These are phyloP conservation scores for Exophiala sp. DNA, from an alignment of 2,329 filamentous ascomycete species.

Conservation along the genomic window DNA sequence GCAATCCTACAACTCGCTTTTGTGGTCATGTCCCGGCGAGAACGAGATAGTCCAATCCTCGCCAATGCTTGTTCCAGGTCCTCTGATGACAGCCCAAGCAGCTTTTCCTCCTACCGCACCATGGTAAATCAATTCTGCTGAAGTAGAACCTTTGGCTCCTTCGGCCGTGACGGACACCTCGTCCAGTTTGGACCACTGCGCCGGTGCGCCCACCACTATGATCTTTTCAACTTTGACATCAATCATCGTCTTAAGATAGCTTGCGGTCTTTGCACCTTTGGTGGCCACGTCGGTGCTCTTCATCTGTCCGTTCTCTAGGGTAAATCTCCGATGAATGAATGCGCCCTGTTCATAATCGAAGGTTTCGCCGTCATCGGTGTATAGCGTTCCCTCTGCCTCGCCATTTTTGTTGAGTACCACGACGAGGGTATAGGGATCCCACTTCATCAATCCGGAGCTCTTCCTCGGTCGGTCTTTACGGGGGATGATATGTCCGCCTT, in stretches of 20 bases:
- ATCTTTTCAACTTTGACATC: conserved; percentile 79
- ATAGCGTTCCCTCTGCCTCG: conserved; percentile 76
- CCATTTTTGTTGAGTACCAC: conserved; percentile 66
- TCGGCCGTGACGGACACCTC: conserved; percentile 51
- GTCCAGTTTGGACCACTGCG: conserved; percentile 64
- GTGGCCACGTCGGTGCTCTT: conserved; percentile 64
- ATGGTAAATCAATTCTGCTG: conserved; percentile 61
- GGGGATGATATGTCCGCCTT: conserved; percentile 85
- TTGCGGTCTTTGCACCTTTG: conserved; percentile 61
- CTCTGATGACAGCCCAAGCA: conserved; percentile 61
- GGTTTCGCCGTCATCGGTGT: conserved; percentile 89
- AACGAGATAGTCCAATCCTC: conserved; percentile 64
- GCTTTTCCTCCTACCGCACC: conserved; percentile 53
- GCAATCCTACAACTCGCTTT: conserved; percentile 22
- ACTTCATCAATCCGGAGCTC: conserved; percentile 84
- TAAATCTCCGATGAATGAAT: conserved; percentile 82
- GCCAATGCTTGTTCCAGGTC: conserved; percentile 60
- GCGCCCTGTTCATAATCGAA: conserved; percentile 84
- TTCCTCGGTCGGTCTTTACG: conserved; percentile 84
- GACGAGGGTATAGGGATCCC: conserved; percentile 91
- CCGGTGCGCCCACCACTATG: conserved; percentile 74
- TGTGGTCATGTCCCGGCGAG: conserved; percentile 20
- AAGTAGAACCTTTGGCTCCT: conserved; percentile 42
- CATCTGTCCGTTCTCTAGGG: conserved; percentile 59
- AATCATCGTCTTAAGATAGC: conserved; percentile 76